Conservation (phyloP, 495 filamentous ascomycete species). For the Daldinia decipiens region DNA sequence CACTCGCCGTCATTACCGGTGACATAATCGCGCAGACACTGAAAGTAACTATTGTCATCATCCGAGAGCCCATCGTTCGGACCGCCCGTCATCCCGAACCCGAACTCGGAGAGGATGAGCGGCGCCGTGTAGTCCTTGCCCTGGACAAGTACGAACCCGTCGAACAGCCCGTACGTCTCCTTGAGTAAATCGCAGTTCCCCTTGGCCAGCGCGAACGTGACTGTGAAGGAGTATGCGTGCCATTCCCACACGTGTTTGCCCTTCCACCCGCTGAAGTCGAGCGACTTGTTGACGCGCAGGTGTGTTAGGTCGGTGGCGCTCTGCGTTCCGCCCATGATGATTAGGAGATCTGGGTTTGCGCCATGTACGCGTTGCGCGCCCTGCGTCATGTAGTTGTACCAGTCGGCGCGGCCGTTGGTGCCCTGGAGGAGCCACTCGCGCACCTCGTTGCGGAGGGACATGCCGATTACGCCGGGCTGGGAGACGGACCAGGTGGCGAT, state of each 20-base stretch:
- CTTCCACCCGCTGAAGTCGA: conserved; percentile 55
- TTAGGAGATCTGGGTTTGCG: conserved; percentile 55
- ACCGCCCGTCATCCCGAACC: conserved; percentile 58
- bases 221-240: conserved; percentile 62
- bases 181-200: conserved; percentile 53
- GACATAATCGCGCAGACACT: conserved; percentile 58
- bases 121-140: conserved; percentile 55
- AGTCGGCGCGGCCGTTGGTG: conserved; percentile 53
- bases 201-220: conserved; percentile 53
- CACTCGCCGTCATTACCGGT: conserved; percentile 61
- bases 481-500: conserved; percentile 54
- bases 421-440: conserved; percentile 57
- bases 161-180: conserved; percentile 52
- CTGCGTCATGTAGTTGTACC: conserved; percentile 57
- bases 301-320: conserved; percentile 57
- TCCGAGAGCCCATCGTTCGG: conserved; percentile 48
- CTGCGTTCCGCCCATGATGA: conserved; percentile 60
- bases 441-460: conserved; percentile 62
- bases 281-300: conserved; percentile 45
- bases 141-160: conserved; percentile 59
- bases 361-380: conserved; percentile 55
- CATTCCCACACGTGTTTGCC: conserved; percentile 64
- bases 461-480: conserved; percentile 57
- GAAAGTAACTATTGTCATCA: conserved; percentile 52
- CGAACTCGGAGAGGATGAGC: conserved; percentile 62